Evolutionary conservation across 768 basidiomycete genomes (phyloP).

Genomic region (Gymnopilus dilepis): DNA sequence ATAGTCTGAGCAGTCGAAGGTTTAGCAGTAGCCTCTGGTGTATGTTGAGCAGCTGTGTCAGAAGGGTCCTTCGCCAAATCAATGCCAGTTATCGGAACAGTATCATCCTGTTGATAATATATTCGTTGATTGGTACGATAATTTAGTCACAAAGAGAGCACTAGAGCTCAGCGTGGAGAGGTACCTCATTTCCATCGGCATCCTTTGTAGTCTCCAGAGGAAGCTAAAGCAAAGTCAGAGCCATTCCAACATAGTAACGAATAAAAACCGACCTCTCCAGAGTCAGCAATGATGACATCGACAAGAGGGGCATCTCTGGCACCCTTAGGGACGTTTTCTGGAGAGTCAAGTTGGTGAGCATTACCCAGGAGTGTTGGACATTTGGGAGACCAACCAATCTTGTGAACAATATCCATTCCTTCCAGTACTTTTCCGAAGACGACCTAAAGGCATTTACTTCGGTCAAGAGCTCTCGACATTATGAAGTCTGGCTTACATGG

Average conservation of each 20-base stretch:
- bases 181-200: conserved; percentile 85
- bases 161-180: conserved; percentile 93
- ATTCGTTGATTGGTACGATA: conserved; percentile 57
- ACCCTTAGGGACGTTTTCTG: conserved; percentile 80
- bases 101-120: conserved; percentile 52
- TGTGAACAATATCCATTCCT: conserved; percentile 85
- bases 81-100: conserved; percentile 23
- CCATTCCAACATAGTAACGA: not conserved
- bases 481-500: conserved; percentile 59
- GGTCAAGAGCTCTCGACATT: not conserved
- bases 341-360: conserved; percentile 8
- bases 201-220: conserved; percentile 58
- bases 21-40: conserved; percentile 11
- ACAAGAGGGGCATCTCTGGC: conserved; percentile 72
- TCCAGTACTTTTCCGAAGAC: conserved; percentile 94
- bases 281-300: conserved; percentile 81
- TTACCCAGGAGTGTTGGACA: no score
- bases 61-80: conserved; percentile 22
- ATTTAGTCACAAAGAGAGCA: conserved; percentile 43
- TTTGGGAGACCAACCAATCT: conserved; percentile 79
- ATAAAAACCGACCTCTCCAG: conserved; percentile 76
- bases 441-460: conserved; percentile 51
- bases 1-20: conserved; percentile 14
- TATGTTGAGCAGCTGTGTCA: conserved; percentile 15
- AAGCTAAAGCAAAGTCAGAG: conserved; percentile 43